Conservation (phyloP, 2,329 filamentous ascomycete species). For the Amesomyces nigricolor region DNA sequence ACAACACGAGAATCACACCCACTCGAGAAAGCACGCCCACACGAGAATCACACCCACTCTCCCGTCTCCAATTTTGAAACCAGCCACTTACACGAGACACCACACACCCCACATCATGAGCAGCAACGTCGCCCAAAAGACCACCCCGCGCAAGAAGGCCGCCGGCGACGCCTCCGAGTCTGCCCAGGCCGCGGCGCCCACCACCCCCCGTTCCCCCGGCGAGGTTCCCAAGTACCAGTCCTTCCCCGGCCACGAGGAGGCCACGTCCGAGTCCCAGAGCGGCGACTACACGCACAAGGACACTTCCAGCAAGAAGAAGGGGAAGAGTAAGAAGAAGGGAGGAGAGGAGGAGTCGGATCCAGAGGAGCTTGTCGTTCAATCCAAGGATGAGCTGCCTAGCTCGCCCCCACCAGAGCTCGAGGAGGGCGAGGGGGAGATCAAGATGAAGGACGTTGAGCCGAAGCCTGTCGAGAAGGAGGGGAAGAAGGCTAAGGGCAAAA, state of each 20-base stretch:
- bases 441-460: slow-evolving; percentile 29
- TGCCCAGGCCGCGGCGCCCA: slow-evolving; percentile 12
- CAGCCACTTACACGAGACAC: neutral
- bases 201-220: slow-evolving; percentile 23
- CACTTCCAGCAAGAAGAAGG: neutral
- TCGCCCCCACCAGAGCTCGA: neutral
- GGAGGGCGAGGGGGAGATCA: slow-evolving; percentile 26
- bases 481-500: slow-evolving; percentile 10
- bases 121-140: slow-evolving; percentile 25
- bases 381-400: neutral
- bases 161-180: slow-evolving; percentile 17
- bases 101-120: slow-evolving; percentile 19
- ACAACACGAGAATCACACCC: neutral
- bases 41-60: neutral
- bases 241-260: neutral
- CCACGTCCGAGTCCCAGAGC: slow-evolving; percentile 19
- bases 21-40: too few relatives aligned
- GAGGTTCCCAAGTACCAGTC: slow-evolving; percentile 21
- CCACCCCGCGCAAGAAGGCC: slow-evolving; percentile 20
- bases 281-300: slow-evolving; percentile 23
- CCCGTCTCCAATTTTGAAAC: neutral
- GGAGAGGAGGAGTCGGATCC: slow-evolving; percentile 5
- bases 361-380: slow-evolving; percentile 3
- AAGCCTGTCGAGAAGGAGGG: slow-evolving; percentile 15
- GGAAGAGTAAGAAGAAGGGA: slow-evolving; percentile 12